Conservation (phyloP, 2,329 filamentous ascomycete genomes). For the Ceratocystis destructans region DNA sequence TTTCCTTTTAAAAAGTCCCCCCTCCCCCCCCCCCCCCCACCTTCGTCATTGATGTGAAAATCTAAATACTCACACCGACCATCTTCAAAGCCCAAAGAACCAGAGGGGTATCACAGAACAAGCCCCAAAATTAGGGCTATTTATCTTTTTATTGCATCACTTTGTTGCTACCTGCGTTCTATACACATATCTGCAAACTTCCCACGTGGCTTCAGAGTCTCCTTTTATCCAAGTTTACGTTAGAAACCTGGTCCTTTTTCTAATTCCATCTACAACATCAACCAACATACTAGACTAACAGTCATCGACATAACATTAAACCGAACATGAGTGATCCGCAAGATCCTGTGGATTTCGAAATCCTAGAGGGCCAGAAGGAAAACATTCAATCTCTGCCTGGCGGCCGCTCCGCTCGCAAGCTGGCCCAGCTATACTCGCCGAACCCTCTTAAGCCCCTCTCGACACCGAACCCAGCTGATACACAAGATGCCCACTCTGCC, state of each 20-base stretch:
- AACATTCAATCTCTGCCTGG: constrained; percentile 91
- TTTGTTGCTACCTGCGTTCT: background rate
- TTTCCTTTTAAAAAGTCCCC: background rate
- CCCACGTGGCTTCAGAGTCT: constrained; percentile 2
- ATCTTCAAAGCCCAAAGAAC: background rate
- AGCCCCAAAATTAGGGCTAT: background rate
- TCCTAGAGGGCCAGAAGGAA: constrained; percentile 94
- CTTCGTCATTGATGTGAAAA: background rate
- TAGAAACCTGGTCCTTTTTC: too few species aligned
- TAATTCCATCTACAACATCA: background rate
- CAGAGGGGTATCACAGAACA: background rate
- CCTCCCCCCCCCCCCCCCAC: background rate
- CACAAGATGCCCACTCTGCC: constrained; percentile 61
- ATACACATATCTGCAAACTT: background rate
- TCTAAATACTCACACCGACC: background rate
- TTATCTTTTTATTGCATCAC: background rate
- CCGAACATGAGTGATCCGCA: constrained; percentile 34
- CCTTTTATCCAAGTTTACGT: background rate
- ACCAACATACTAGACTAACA: background rate
- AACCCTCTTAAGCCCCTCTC: constrained; percentile 43
- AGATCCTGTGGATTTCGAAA: constrained; percentile 62
- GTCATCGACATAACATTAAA: too few species aligned
- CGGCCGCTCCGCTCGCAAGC: constrained; percentile 73
- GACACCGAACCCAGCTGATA: constrained; percentile 56
- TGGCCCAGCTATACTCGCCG: constrained; percentile 68